phyloP scores from a whole-genome alignment of 257 asterid species.

The Nicotiana tomentosiformis region DNA sequence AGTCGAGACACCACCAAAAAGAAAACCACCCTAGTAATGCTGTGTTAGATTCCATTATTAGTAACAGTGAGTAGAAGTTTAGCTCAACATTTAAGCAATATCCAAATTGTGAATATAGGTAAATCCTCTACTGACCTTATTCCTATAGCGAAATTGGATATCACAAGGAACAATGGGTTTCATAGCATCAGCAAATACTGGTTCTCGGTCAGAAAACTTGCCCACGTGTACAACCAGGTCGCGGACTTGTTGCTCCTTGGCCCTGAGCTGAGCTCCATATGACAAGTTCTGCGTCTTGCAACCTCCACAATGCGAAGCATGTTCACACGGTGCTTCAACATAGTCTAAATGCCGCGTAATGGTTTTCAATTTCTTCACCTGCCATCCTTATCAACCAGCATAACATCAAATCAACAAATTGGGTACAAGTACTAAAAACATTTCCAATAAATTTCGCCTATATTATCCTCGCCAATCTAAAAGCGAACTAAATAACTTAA shows the following conservation, averaged over 20 bases:
- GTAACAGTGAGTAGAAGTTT: background rate
- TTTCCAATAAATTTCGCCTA: background rate
- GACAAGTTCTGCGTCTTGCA: constrained; percentile 83
- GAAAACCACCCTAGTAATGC: background rate
- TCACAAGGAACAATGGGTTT: constrained; percentile 90
- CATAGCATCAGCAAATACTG: constrained; percentile 44
- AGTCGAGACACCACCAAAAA: background rate
- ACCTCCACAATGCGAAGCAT: constrained; percentile 89
- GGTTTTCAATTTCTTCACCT: constrained; percentile 82
- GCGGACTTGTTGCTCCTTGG: constrained; percentile 79
- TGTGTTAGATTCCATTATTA: background rate
- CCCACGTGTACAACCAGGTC: constrained; percentile 78
- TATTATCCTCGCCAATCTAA: background rate
- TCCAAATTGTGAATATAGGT: background rate
- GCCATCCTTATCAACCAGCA: constrained; percentile 19
- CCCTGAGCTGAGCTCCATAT: constrained; percentile 77
- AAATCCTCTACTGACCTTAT: constrained; percentile 52
- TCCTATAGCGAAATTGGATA: constrained; percentile 80
- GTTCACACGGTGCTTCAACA: constrained; percentile 91
- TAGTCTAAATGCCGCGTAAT: constrained; percentile 62
- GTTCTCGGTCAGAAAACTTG: constrained; percentile 52
- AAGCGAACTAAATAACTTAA: background rate
- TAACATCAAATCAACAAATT: constrained; percentile 5
- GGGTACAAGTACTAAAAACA: background rate
- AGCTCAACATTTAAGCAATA: background rate